These are phyloP conservation scores for Claviceps digitariae DNA, from an alignment of 2,329 filamentous ascomycete species.

Conservation along the genomic window DNA sequence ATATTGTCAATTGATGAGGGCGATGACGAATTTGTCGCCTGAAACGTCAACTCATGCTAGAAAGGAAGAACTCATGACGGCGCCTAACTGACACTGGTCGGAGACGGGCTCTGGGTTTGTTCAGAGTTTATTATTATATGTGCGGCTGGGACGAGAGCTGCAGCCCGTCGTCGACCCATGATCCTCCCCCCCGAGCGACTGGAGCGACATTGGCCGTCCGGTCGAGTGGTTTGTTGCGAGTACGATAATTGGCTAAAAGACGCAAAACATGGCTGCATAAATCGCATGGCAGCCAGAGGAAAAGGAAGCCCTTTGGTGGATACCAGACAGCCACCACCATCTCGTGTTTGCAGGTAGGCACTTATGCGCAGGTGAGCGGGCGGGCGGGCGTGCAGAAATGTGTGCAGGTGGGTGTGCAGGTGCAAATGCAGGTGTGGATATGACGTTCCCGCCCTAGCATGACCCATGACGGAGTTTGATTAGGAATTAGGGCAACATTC, in stretches of 20 bases:
- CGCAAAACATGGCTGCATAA: not conserved
- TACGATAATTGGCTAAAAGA: not conserved
- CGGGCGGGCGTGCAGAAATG: not conserved
- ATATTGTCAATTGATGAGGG: no score
- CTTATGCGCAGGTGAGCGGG: not conserved
- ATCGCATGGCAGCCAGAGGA: not conserved
- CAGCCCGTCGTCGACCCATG: not conserved
- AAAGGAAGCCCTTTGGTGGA: not conserved
- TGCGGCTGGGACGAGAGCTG: not conserved
- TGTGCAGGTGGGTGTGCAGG: constrained; percentile 2
- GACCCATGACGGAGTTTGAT: constrained; percentile 4
- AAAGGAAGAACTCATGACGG: not conserved
- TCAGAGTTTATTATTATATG: not conserved
- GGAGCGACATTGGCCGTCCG: not conserved
- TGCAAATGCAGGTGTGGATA: not conserved
- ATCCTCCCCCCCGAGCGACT: not conserved
- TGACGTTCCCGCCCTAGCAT: constrained; percentile 6
- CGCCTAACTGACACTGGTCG: not conserved
- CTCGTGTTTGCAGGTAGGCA: constrained; percentile 5
- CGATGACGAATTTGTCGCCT: not conserved
- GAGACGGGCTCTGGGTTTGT: not conserved
- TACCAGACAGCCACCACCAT: constrained; percentile 1
- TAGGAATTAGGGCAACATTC: not conserved
- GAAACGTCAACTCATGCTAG: not conserved
- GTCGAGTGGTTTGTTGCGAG: not conserved